phyloP scores from a whole-genome alignment of 331 rosid genomes.

The Quercus lobata region DNA sequence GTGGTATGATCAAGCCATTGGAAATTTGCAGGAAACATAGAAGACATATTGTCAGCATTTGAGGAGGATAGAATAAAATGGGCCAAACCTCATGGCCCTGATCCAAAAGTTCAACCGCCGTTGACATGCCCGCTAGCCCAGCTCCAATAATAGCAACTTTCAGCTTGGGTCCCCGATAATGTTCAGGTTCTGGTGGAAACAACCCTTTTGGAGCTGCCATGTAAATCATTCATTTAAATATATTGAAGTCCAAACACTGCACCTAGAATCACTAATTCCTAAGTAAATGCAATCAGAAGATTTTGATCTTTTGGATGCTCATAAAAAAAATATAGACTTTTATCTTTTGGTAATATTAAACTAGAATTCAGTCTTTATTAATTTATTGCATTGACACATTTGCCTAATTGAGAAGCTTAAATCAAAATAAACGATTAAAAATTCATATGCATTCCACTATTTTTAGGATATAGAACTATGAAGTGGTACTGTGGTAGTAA shows the following conservation, averaged over 20 bases:
- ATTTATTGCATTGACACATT: neutral
- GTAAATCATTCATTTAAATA: constrained; percentile 21
- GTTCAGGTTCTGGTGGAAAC: constrained; percentile 94
- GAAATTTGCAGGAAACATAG: neutral
- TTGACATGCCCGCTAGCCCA: constrained; percentile 98
- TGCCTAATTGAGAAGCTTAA: neutral
- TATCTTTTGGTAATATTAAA: neutral
- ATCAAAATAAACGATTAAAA: neutral
- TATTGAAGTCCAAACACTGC: neutral
- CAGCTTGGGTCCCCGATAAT: constrained; percentile 88
- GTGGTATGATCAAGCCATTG: neutral
- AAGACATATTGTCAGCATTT: neutral
- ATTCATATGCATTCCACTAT: neutral
- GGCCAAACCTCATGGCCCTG: constrained; percentile 95
- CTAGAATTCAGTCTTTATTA: neutral
- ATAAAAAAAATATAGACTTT: neutral
- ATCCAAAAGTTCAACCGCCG: constrained; percentile 96
- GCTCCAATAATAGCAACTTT: constrained; percentile 96
- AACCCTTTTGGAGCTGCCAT: constrained; percentile 88
- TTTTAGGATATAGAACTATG: neutral
- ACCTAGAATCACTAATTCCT: constrained; percentile 5
- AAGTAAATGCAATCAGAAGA: neutral
- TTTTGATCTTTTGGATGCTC: neutral
- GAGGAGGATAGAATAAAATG: neutral
- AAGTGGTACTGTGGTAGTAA: neutral